phyloP scores from a whole-genome alignment of 2,329 filamentous ascomycete species.

The Alternaria triticimaculans region DNA sequence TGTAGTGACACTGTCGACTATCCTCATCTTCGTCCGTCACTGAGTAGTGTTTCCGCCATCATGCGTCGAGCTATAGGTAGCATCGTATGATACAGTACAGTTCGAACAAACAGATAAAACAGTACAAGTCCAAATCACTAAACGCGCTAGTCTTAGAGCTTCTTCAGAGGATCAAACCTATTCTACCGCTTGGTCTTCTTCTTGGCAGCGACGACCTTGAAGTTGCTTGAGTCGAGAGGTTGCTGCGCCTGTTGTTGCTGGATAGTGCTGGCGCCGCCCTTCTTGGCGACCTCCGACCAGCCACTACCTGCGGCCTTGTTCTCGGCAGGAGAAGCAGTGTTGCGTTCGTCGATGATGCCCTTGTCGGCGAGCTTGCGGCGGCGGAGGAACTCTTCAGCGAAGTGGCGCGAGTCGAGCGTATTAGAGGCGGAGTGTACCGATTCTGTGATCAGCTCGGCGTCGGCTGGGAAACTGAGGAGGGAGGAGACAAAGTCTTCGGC shows the following conservation, averaged over 20 bases:
- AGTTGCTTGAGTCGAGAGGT: slow-evolving; percentile 64
- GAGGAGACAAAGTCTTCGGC: slow-evolving; percentile 82
- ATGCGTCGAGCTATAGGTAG: background rate
- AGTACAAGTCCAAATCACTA: background rate
- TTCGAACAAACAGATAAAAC: background rate
- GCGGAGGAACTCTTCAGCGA: slow-evolving; percentile 91
- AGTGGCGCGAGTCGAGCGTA: slow-evolving; percentile 90
- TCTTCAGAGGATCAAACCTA: background rate
- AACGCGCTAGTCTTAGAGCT: background rate
- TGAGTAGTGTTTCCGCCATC: background rate
- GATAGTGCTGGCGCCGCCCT: slow-evolving; percentile 69
- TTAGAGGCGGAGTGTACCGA: slow-evolving; percentile 85
- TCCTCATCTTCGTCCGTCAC: background rate
- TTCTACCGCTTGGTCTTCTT: slow-evolving; percentile 73
- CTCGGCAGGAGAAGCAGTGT: slow-evolving; percentile 58
- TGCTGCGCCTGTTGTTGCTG: slow-evolving; percentile 44
- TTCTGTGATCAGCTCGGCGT: slow-evolving; percentile 84
- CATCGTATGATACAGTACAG: background rate
- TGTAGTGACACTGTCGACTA: background rate
- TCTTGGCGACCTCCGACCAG: slow-evolving; percentile 98
- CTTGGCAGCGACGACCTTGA: slow-evolving; percentile 89
- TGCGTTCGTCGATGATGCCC: slow-evolving; percentile 78
- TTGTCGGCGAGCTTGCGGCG: slow-evolving; percentile 93
- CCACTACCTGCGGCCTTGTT: slow-evolving; percentile 64
- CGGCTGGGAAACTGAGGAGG: slow-evolving; percentile 76